A percentile compares a stretch with the other conserved stretches of the same genome.
Evolutionary conservation across 2,329 filamentous ascomycete species (phyloP).

Genomic region (Colletotrichum filicis): DNA sequence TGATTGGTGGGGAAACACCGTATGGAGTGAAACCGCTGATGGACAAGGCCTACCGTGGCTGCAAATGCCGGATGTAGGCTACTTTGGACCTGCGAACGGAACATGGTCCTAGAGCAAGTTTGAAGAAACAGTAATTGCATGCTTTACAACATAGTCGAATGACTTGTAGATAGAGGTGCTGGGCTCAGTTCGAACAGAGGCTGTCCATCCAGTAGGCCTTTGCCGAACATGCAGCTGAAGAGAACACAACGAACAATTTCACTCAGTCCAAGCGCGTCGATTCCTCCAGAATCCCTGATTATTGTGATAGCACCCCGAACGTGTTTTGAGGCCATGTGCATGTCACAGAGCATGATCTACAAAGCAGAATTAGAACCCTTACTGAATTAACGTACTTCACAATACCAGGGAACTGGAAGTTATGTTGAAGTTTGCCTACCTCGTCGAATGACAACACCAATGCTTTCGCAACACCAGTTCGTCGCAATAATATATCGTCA

Average conservation of each 20-base stretch:
- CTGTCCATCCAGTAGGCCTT: neutral
- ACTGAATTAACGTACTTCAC: neutral
- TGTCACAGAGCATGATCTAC: neutral
- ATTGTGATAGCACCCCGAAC: neutral
- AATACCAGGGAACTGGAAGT: no score
- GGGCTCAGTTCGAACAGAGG: neutral
- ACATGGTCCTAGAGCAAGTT: conserved; percentile 8
- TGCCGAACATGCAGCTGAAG: neutral
- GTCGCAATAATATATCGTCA: neutral
- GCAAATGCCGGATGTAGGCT: conserved; percentile 19
- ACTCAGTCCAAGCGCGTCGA: neutral
- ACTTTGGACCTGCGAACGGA: conserved; percentile 27
- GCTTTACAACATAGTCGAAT: neutral
- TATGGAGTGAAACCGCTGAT: conserved; percentile 37
- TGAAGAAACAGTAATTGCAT: no score
- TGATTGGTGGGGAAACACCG: conserved; percentile 62
- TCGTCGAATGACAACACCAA: neutral
- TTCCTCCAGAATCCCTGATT: neutral
- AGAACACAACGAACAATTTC: neutral
- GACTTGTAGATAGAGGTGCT: neutral
- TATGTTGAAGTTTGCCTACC: neutral
- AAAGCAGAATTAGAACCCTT: neutral
- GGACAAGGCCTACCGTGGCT: conserved; percentile 17
- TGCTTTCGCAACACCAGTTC: neutral
- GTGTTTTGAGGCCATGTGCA: neutral